A percentile compares a stretch with the other conserved stretches of the same genome.
phyloP scores from a whole-genome alignment of 306 rosid species.

The Parietaria judaica region DNA sequence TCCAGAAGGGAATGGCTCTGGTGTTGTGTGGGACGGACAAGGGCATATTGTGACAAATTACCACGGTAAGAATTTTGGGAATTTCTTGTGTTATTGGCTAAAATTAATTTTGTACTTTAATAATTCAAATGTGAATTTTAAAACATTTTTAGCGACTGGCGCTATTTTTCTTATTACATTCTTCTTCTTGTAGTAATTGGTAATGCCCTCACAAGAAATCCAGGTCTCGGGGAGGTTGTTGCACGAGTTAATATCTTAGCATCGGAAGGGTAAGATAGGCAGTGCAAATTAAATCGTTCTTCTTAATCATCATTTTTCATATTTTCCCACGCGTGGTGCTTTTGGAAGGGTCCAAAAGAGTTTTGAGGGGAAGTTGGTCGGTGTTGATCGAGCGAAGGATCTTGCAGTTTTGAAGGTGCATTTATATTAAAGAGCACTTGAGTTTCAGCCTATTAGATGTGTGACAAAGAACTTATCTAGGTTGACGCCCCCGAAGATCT shows the following conservation, averaged over 20 bases:
- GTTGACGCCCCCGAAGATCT: slow-evolving; percentile 77
- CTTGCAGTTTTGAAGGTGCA: slow-evolving; percentile 83
- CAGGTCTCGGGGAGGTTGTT: slow-evolving; percentile 74
- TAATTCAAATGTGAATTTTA: background rate
- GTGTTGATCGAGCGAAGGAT: slow-evolving; percentile 97
- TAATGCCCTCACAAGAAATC: slow-evolving; percentile 84
- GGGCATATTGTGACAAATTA: slow-evolving; percentile 94
- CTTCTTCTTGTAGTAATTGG: slow-evolving; percentile 60
- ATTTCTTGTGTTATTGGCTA: too few relatives aligned
- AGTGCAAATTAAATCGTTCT: background rate
- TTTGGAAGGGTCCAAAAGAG: slow-evolving; percentile 63
- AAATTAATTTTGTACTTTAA: too few relatives aligned
- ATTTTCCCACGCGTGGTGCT: slow-evolving; percentile 12
- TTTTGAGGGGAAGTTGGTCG: slow-evolving; percentile 85
- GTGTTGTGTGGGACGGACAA: slow-evolving; percentile 88
- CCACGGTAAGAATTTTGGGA: slow-evolving; percentile 56
- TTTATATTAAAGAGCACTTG: background rate
- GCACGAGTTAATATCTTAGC: slow-evolving; percentile 84
- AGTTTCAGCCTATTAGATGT: background rate
- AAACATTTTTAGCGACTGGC: too few relatives aligned
- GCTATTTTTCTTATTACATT: background rate
- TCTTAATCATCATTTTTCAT: background rate
- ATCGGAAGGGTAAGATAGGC: slow-evolving; percentile 69
- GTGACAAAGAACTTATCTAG: slow-evolving; percentile 25
- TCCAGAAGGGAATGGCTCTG: slow-evolving; percentile 99